Evolutionary conservation across 2,329 filamentous ascomycete species (phyloP).

Genomic region (Coniella vitis): DNA sequence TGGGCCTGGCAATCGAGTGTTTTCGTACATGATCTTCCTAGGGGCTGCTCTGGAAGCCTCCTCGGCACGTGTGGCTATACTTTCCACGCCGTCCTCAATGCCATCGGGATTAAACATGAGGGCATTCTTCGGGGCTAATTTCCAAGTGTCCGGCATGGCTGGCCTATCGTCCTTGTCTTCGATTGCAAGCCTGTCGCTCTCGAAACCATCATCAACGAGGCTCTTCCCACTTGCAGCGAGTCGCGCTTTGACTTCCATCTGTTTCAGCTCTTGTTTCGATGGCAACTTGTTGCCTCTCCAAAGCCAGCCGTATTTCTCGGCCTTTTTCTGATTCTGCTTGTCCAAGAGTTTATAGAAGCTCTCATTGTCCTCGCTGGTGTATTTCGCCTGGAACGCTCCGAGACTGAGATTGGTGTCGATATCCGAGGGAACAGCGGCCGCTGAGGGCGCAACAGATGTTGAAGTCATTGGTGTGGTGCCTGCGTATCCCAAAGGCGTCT

Average conservation of each 20-base stretch:
- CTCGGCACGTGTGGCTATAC: conserved; percentile 62
- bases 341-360: conserved; percentile 91
- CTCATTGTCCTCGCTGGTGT: conserved; percentile 97
- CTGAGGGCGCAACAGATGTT: conserved; percentile 24
- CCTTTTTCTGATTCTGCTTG: conserved; percentile 77
- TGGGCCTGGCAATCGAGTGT: conserved; percentile 66
- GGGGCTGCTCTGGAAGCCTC: conserved; percentile 65
- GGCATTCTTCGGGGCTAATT: conserved; percentile 65
- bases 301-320: conserved; percentile 82
- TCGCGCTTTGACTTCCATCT: conserved; percentile 54
- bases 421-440: conserved; percentile 32
- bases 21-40: conserved; percentile 71
- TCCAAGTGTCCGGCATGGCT: conserved; percentile 72
- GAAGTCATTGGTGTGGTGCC: conserved; percentile 69
- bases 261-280: conserved; percentile 68
- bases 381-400: conserved; percentile 80
- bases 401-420: conserved; percentile 76
- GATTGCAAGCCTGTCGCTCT: conserved; percentile 54
- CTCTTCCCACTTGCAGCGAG: conserved; percentile 37
- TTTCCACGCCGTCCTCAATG: conserved; percentile 52
- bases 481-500: conserved; percentile 59
- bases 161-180: conserved; percentile 64
- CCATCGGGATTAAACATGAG: conserved; percentile 80
- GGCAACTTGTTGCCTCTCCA: conserved; percentile 83
- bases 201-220: conserved; percentile 50